Evolutionary conservation across 2,329 filamentous ascomycete species (phyloP), one percentile per base, ranked within the genome.

Genomic region (Beauveria pseudobassiana): DNA sequence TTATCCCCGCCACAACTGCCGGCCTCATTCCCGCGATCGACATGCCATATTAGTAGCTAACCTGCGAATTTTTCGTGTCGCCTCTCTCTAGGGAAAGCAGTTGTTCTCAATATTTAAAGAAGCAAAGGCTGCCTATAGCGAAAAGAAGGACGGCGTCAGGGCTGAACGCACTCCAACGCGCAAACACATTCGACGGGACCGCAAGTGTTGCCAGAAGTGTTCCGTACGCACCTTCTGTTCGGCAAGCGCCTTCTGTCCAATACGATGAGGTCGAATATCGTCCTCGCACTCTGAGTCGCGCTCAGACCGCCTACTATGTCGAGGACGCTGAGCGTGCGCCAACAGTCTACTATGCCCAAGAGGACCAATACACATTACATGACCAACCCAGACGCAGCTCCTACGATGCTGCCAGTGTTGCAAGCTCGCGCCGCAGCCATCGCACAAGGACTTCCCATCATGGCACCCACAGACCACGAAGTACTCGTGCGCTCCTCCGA

Each of bases 101-200:
- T 80, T 98, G 26, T 84, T 96, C 70, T 88, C 87, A 72, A 88
- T 97, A 71, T 96, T 96, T 81, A 96, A 91, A 73, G 92, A 97
- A 72, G 93, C 93, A 65, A 91, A 91, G 72, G 86, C 87, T 59
- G 90, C 90, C 63, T 98, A 98, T 76, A 83, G 87, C 62, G 91
- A 96, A 70, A 90, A 90, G 71, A 96, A 96, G 74, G 88, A 90
- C 7, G 86, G 92, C 67, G 82, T 96, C 68, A 87, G 86, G 72
- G 85, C 87, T 22, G 85, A 90, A 67, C 77, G 77, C 73, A n/a
- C 67, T 80, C 50, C 83, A 86, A 69, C 86, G 87, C 69, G 81
- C 87, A 60, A 82, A 87, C 65, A 87, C 81, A 3, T 82, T 79
- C 64, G 77, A 82, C 62, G 71, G 62, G 51, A 67, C 64, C 14